phyloP scores from a whole-genome alignment of 441 rosid genomes.

The Breynia disticha region DNA sequence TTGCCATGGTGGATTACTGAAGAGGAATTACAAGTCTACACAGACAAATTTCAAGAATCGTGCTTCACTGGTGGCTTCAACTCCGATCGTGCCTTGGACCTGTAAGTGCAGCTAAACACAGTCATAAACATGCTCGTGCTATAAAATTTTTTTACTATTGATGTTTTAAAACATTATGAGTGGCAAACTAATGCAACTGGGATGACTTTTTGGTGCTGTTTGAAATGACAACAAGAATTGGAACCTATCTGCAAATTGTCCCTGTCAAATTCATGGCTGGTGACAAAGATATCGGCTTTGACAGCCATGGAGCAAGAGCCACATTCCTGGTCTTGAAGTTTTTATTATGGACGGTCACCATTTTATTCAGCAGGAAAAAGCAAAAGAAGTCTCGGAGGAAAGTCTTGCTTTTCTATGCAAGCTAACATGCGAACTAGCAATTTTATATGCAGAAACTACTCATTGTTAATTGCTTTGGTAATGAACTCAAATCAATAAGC shows the following conservation, averaged over 20 bases:
- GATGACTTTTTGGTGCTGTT: too few relatives aligned
- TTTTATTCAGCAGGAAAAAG: conserved; percentile 41
- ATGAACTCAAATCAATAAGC: neutral
- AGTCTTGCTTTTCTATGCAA: conserved; percentile 41
- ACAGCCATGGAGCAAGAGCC: conserved; percentile 12
- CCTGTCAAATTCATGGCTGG: conserved; percentile 36
- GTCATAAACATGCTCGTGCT: neutral
- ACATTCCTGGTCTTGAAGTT: conserved; percentile 34
- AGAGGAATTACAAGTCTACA: conserved; percentile 52
- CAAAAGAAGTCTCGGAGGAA: conserved; percentile 38
- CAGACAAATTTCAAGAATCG: conserved; percentile 55
- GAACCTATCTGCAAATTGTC: conserved; percentile 29
- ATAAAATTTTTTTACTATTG: neutral
- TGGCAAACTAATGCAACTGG: too few relatives aligned
- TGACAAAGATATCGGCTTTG: conserved; percentile 31
- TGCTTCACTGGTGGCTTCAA: conserved; percentile 64
- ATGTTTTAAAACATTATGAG: neutral
- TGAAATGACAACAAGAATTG: conserved; percentile 26
- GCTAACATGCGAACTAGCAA: conserved; percentile 1
- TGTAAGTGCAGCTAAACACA: conserved; percentile 21
- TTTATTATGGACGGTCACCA: conserved; percentile 40
- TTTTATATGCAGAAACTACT: neutral
- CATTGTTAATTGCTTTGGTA: neutral
- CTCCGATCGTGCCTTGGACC: conserved; percentile 62
- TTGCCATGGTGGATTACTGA: conserved; percentile 66